Base-by-base conservation (phyloP, 164 flowering plant genomes). In the Vitis vinifera region DNA sequence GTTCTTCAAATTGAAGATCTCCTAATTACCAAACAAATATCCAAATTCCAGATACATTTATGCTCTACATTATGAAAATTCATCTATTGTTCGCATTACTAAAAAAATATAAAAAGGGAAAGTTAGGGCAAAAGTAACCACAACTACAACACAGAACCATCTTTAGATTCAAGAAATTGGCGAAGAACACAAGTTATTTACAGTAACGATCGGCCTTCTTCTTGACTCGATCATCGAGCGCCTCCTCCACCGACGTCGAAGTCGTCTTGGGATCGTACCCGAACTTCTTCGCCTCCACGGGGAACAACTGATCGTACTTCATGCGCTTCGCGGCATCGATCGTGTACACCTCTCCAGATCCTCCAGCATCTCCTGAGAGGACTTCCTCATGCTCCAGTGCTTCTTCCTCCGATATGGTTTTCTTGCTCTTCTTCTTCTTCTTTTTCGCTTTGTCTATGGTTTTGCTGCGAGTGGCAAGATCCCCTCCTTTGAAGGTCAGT, bases 191-290 rank as follows among this genome's bases (percentile, higher is more conserved):
- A 14, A 50, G 2, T 73, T 68, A 94, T 87, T 94, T 94, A 76
- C 99, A 92, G 77, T 94, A 94, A 10, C 99, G 93, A 76, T 92
- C 99, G 12, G 99, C 99, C 74, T 92, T 94, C 89, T 94, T 94
- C 91, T 90, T 92, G 12, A 91, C 96, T 11, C 99, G 90, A 62
- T 94, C 97, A 55, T 94, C 95, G 47, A 94, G 90, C 31, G 97
- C 99, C 0, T 87, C 84, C 70, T 92, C 97, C 2, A 89, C 90
- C 52, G 93, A 74, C 61, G 74, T 85, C 31, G 73, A 31, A n/a
- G 72, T 84, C 27, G 81, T 44, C 9, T 83, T 81, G 10, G 92
- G 86, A 29, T 86, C 89, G 78, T 87, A 90, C 58, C 90, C 82
- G 72, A 92, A 93, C 81, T 87, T 91, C 83, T 82, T 90, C 12